A percentile compares a stretch with the other conserved stretches of the same genome.
Conservation (phyloP, 2,329 filamentous ascomycete genomes). For the Beauveria sp. region DNA sequence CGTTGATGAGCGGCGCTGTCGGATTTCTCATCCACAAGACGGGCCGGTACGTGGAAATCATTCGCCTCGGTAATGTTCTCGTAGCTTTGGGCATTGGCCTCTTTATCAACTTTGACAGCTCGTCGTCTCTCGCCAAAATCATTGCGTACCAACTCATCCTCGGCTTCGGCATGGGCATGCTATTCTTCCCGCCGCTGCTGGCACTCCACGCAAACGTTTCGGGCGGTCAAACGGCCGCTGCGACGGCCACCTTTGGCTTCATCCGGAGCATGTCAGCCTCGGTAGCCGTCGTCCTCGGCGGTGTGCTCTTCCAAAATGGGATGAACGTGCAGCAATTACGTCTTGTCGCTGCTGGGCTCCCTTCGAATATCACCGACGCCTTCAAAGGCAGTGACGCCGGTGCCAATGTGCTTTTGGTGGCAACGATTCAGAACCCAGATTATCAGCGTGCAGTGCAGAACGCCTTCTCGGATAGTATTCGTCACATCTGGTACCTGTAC, state of each 20-base stretch:
- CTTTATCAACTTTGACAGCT: conserved; percentile 46
- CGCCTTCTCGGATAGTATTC: conserved; percentile 9
- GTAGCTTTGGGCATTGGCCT: conserved; percentile 53
- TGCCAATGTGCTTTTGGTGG: conserved; percentile 9
- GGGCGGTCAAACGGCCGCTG: conserved; percentile 52
- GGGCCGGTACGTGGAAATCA: conserved; percentile 48
- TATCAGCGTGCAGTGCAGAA: conserved; percentile 5
- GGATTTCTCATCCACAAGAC: conserved; percentile 34
- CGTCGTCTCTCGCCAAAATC: conserved; percentile 38
- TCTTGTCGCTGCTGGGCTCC: conserved; percentile 2
- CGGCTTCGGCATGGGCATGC: conserved; percentile 54
- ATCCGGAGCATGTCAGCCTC: conserved; percentile 49
- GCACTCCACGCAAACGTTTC: conserved; percentile 56
- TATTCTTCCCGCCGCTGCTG: conserved; percentile 56
- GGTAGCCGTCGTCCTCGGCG: conserved; percentile 51
- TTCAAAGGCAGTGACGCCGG: conserved; percentile 8
- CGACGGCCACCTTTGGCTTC: conserved; percentile 55
- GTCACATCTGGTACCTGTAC: conserved; percentile 9
- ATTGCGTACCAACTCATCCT: conserved; percentile 50
- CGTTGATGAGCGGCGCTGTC: conserved; percentile 22
- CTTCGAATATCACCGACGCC: neutral
- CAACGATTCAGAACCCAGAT: neutral
- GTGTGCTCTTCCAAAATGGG: conserved; percentile 27
- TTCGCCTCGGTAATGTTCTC: conserved; percentile 44
- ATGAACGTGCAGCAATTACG: conserved; percentile 27